These are phyloP conservation scores for Chrysochromulina parva DNA, from an alignment of 78 protist species.

Conservation along the genomic window DNA sequence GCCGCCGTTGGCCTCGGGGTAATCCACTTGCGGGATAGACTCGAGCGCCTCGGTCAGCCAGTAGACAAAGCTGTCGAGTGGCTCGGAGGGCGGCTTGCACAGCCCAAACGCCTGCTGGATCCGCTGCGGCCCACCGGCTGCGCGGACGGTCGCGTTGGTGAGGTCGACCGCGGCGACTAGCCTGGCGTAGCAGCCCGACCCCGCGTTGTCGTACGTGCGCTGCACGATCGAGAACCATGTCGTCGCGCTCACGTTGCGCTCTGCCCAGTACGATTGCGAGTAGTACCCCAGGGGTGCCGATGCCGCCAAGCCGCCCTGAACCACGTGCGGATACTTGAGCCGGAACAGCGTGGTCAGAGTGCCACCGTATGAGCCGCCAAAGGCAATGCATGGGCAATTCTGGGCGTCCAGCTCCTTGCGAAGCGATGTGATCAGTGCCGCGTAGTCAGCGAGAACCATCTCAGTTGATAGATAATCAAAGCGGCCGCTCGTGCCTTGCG, in stretches of 20 bases:
- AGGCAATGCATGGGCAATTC: constrained; percentile 40
- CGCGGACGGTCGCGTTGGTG: background rate
- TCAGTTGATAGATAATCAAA: background rate
- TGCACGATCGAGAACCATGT: background rate
- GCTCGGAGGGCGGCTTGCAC: background rate
- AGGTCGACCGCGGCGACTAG: background rate
- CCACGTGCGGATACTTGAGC: constrained; percentile 45
- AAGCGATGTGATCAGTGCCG: background rate
- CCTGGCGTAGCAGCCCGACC: constrained; percentile 6
- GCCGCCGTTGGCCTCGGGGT: background rate
- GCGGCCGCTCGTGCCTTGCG: background rate
- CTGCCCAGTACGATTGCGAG: background rate
- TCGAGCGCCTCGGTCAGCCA: constrained; percentile 23
- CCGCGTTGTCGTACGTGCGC: background rate
- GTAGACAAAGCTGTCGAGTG: background rate
- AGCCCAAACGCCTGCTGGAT: background rate
- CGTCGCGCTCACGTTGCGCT: background rate
- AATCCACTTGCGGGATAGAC: constrained; percentile 9
- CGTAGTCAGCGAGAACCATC: constrained; percentile 22
- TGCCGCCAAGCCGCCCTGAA: constrained; percentile 59
- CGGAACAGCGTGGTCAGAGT: constrained; percentile 48
- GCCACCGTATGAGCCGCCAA: constrained; percentile 75
- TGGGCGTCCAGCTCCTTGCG: background rate
- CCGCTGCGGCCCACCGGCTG: background rate
- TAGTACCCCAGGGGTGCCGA: constrained; percentile 63